These are phyloP conservation scores for Auricularia cornea DNA, from an alignment of 768 basidiomycete genomes.

Conservation along the genomic window DNA sequence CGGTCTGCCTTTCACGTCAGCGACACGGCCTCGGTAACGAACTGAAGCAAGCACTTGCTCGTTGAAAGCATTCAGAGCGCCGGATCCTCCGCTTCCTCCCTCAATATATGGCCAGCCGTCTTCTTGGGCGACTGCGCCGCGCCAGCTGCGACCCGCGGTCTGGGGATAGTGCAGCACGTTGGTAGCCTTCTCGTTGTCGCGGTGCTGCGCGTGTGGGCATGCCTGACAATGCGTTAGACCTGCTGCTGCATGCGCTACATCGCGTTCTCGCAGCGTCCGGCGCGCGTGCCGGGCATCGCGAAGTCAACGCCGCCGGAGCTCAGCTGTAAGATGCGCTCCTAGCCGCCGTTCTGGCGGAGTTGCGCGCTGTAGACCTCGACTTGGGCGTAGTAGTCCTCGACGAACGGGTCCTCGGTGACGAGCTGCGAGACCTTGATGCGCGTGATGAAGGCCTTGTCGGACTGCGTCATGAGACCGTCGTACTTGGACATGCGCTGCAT, in stretches of 20 bases:
- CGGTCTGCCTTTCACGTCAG: not conserved
- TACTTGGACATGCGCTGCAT: constrained; percentile 89
- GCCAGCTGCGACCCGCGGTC: constrained; percentile 88
- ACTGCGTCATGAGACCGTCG: constrained; percentile 94
- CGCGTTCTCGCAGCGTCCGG: constrained; percentile 64
- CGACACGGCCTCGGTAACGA: too few relatives aligned
- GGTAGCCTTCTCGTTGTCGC: constrained; percentile 74
- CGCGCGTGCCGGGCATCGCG: constrained; percentile 59
- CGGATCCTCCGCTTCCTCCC: constrained; percentile 36
- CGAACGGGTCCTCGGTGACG: constrained; percentile 93
- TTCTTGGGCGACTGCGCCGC: constrained; percentile 60
- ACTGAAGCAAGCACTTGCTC: too few relatives aligned
- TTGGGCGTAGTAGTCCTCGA: constrained; percentile 99
- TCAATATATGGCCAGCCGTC: constrained; percentile 44
- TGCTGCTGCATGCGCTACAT: constrained; percentile 93
- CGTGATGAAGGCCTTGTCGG: constrained; percentile 99
- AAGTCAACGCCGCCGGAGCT: constrained; percentile 80
- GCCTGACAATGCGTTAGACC: constrained; percentile 92
- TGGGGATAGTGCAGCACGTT: constrained; percentile 64
- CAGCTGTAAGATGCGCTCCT: constrained; percentile 79
- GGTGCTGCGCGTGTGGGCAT: constrained; percentile 72
- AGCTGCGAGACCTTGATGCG: constrained; percentile 98
- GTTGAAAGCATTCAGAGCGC: constrained; percentile 10
- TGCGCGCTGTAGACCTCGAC: constrained; percentile 86
- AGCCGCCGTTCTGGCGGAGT: constrained; percentile 52